Conservation (phyloP, 208 protist genomes). For the Leishmania mexicana region DNA sequence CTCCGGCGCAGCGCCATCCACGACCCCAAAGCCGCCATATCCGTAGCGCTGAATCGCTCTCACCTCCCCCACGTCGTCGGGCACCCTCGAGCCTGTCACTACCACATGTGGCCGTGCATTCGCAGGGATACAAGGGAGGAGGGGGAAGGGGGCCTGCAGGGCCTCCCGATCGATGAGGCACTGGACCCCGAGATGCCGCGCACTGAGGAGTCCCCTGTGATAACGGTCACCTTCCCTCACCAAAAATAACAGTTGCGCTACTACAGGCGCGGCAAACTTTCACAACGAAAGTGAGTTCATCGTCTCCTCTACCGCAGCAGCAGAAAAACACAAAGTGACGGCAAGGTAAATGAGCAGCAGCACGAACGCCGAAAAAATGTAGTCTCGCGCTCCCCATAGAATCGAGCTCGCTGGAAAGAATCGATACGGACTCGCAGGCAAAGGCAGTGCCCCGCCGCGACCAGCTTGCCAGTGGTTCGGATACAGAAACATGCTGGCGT, state of each 20-base stretch:
- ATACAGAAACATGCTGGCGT: constrained; percentile 78
- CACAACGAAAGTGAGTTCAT: not conserved
- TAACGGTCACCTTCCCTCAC: not conserved
- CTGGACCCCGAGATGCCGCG: not conserved
- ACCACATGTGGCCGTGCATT: not conserved
- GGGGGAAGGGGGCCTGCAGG: not conserved
- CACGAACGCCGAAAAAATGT: constrained; percentile 13
- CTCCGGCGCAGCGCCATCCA: not conserved
- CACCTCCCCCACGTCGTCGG: not conserved
- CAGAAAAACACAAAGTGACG: not conserved
- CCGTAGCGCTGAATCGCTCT: not conserved
- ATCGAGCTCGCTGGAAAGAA: constrained; percentile 9
- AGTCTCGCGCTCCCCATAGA: constrained; percentile 6
- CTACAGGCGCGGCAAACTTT: not conserved
- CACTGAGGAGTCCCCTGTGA: not conserved
- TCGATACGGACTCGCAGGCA: constrained; percentile 24
- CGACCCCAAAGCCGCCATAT: not conserved
- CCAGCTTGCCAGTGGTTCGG: constrained; percentile 82
- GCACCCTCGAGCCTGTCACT: not conserved
- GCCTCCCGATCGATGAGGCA: not conserved
- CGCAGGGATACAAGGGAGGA: not conserved
- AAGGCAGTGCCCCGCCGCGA: constrained; percentile 25
- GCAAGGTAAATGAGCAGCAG: constrained; percentile 16
- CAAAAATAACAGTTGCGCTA: not conserved
- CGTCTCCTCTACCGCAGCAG: not conserved